Conservation (phyloP, 768 basidiomycete genomes). For the Trichaptum fuscoviolaceum region DNA sequence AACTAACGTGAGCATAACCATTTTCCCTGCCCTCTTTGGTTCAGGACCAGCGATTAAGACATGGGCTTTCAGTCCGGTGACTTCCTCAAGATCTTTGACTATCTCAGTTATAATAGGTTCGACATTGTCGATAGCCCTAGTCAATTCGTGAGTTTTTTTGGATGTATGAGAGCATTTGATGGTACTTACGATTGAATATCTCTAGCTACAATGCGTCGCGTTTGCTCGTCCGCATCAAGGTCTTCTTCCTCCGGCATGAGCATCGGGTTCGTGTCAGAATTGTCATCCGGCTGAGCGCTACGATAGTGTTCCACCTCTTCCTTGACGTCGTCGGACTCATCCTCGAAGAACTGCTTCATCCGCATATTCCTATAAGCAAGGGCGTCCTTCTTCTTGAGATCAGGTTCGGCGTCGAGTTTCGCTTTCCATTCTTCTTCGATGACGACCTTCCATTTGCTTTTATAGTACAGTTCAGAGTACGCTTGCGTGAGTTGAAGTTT, state of each 20-base stretch:
- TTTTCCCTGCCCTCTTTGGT: background rate
- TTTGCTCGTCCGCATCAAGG: background rate
- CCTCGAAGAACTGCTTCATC: conserved; percentile 1
- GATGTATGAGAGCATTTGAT: background rate
- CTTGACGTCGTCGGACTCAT: background rate
- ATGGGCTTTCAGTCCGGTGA: background rate
- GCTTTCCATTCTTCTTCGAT: background rate
- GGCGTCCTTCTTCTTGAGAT: background rate
- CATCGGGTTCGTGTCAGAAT: background rate
- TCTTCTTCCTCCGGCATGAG: background rate
- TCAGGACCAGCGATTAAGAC: background rate
- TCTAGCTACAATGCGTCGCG: background rate
- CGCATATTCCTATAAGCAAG: background rate
- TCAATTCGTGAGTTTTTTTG: background rate
- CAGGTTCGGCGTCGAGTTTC: background rate
- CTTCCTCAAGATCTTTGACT: background rate
- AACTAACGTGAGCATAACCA: background rate
- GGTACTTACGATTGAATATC: background rate
- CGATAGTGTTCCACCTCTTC: conserved; percentile 1
- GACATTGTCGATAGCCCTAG: background rate
- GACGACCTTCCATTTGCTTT: background rate
- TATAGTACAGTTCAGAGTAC: conserved; percentile 1
- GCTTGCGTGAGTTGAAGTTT: conserved; percentile 1
- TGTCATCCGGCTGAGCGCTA: background rate
- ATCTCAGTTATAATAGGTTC: background rate